Evolutionary conservation across 306 rosid genomes (phyloP).

Genomic region (Lathyrus oleraceus): DNA sequence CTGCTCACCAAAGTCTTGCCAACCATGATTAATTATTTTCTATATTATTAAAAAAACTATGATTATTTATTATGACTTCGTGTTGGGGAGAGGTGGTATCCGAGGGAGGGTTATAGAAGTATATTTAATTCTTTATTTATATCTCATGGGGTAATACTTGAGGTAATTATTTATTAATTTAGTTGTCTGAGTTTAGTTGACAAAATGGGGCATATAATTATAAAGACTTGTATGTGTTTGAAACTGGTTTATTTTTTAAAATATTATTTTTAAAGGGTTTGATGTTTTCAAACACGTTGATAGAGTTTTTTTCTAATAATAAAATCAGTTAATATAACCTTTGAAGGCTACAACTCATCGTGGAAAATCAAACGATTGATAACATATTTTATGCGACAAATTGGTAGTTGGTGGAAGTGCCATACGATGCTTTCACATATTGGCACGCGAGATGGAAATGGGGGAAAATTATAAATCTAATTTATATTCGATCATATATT

Average conservation of each 20-base stretch:
- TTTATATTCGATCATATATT: too few species aligned
- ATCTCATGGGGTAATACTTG: neutral
- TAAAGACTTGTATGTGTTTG: neutral
- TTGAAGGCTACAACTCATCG: neutral
- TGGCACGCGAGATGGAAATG: neutral
- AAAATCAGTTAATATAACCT: neutral
- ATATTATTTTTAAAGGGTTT: neutral
- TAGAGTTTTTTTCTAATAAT: neutral
- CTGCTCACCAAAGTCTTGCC: neutral
- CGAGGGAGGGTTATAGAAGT: constrained; percentile 5
- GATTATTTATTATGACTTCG: constrained; percentile 13
- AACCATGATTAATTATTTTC: neutral
- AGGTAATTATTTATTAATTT: neutral
- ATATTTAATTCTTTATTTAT: neutral
- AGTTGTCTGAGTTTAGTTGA: neutral
- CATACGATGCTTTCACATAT: neutral
- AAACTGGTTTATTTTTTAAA: neutral
- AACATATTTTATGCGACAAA: neutral
- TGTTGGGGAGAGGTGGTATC: constrained; percentile 31
- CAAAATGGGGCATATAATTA: constrained; percentile 1
- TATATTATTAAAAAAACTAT: neutral
- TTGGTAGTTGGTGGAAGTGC: neutral
- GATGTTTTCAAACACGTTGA: constrained; percentile 16
- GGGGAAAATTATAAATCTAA: too few species aligned
- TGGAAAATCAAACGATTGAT: neutral